Base-by-base conservation (phyloP, 2,329 filamentous ascomycete genomes). In the Aspergillus ochraceoroseus region DNA sequence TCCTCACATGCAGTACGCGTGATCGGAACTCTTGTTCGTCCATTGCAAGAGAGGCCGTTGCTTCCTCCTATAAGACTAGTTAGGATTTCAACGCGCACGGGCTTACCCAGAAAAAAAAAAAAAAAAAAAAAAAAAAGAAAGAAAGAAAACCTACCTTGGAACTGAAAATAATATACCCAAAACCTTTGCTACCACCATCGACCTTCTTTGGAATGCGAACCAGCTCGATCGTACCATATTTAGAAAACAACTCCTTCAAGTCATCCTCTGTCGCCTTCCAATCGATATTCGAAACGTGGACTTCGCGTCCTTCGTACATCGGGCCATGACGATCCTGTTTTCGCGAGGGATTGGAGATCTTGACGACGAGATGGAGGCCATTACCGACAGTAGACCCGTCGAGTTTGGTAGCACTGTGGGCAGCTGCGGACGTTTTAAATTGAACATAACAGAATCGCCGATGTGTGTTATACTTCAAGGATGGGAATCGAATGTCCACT, bases 361-460 rank as follows among this genome's bases (percentile, higher is more conserved):
- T 88, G 6, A 80, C 85, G 27, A 82, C 66, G 1, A 98, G 73
- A 51, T 76, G 80, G 52, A 82, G 81, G 18, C 77, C 76, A 17
- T 79, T 79, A 15, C 83, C 83, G 0, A 94, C 65, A 14, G 80
- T 61, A 41, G 75, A 81, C 17, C 83, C 83, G 56, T 95, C 76
- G 33, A 95, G 75, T 43, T 78, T 68, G 0, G 82, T 83, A 1
- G 89, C 89, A 33, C 77, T 79, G 26, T 79, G 73, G 0, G 88
- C 86, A 37, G 78, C 76, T n/a, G 74, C 73, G 2, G 75, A 65
- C 20, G 80, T 79, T 32, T 80, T 75, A 61, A 95, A 95, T n/a
- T 94, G 87, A 5, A 95, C 75, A 63, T 98, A 98, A 70, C 89
- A 95, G 68, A 98, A 98, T 15, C 92, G 83, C 20, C 92, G 85